These are phyloP conservation scores for Infundibulicybe gibba DNA, from an alignment of 768 basidiomycete species.

Conservation along the genomic window DNA sequence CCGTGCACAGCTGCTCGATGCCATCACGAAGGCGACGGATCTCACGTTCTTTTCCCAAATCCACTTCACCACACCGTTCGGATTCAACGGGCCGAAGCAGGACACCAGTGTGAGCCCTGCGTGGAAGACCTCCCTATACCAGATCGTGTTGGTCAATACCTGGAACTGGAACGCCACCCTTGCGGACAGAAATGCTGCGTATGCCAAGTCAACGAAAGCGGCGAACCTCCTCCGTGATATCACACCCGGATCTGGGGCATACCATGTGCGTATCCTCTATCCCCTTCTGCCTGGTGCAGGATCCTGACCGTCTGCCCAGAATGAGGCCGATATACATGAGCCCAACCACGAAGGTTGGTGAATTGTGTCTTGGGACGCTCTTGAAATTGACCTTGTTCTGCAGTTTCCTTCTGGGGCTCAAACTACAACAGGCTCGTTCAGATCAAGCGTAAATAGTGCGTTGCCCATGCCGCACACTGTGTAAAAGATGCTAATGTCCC, in stretches of 20 bases:
- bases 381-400: neutral
- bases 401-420: conserved; percentile 38
- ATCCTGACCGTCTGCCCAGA: conserved; percentile 30
- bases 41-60: too few species aligned
- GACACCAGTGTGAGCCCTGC: conserved; percentile 40
- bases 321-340: conserved; percentile 47
- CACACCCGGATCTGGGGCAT: conserved; percentile 25
- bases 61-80: too few species aligned
- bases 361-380: neutral
- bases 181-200: conserved; percentile 28
- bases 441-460: conserved; percentile 48
- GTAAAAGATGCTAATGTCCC: neutral
- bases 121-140: conserved; percentile 42
- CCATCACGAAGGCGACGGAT: too few species aligned
- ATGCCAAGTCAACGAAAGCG: conserved; percentile 27
- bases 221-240: conserved; percentile 36
- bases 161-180: conserved; percentile 45
- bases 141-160: conserved; percentile 35
- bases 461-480: conserved; percentile 1
- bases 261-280: conserved; percentile 39
- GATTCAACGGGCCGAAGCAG: too few species aligned
- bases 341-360: conserved; percentile 37
- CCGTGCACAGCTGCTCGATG: conserved; percentile 18
- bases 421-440: conserved; percentile 34
- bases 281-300: neutral